These are phyloP conservation scores for Colletotrichum sp. DNA, from an alignment of 2,329 filamentous ascomycete genomes.

Conservation along the genomic window DNA sequence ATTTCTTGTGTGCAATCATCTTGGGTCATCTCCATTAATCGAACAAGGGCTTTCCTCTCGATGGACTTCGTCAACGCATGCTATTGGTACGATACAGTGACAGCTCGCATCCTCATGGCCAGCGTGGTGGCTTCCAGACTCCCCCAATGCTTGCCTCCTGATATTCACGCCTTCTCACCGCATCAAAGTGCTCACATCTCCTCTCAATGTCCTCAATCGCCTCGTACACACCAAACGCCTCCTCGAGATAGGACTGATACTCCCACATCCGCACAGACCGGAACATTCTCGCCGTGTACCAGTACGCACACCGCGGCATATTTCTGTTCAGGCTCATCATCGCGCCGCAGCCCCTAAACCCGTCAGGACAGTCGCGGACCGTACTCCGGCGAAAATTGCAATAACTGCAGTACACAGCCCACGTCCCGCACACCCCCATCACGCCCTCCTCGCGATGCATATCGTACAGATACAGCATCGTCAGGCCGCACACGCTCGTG, in stretches of 20 bases:
- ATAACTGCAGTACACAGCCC: background rate
- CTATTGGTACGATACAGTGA: background rate
- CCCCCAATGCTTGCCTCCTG: background rate
- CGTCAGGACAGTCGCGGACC: background rate
- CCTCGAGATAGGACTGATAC: background rate
- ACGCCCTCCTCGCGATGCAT: background rate
- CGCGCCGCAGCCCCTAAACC: background rate
- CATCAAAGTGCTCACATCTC: background rate
- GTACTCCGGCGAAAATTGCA: background rate
- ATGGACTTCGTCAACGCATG: background rate
- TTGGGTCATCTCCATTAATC: too few species aligned
- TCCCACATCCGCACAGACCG: background rate
- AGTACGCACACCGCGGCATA: background rate
- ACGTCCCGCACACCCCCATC: background rate
- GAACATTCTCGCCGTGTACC: background rate
- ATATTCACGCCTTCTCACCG: background rate
- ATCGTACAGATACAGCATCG: background rate
- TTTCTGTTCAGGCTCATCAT: background rate
- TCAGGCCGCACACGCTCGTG: background rate
- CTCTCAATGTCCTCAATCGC: background rate
- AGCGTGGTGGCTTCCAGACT: background rate
- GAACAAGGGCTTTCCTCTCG: too few species aligned
- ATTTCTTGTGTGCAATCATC: background rate
- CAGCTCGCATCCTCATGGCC: background rate
- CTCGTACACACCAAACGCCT: background rate